Evolutionary conservation across 805 yeast genomes (phyloP).

Genomic region (Candida pini): DNA sequence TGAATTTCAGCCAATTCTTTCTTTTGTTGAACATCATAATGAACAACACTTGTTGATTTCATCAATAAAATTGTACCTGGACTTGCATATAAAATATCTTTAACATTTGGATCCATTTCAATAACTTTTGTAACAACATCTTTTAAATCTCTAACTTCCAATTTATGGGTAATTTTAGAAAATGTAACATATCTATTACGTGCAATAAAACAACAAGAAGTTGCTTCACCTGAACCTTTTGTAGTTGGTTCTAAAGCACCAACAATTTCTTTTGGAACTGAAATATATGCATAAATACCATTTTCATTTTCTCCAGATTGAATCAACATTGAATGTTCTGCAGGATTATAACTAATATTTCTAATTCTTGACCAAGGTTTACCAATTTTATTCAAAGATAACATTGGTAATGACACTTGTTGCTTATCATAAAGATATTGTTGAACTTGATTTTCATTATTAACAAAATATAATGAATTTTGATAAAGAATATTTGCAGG

Average conservation of each 20-base stretch:
- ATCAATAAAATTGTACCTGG: constrained; percentile 80
- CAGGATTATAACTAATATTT: constrained; percentile 83
- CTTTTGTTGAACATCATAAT: constrained; percentile 91
- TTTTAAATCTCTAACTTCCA: constrained; percentile 78
- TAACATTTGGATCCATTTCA: constrained; percentile 58
- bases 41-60: constrained; percentile 65
- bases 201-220: constrained; percentile 84
- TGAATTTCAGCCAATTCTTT: constrained; percentile 64
- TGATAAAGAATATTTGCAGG: constrained; percentile 79
- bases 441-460: constrained; percentile 82
- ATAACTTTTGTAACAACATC: constrained; percentile 79
- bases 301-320: constrained; percentile 69
- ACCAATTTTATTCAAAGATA: constrained; percentile 80
- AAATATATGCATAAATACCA: constrained; percentile 65
- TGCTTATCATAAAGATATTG: constrained; percentile 62
- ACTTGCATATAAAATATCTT: constrained; percentile 70
- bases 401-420: constrained; percentile 67
- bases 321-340: constrained; percentile 80
- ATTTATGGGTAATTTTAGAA: constrained; percentile 52
- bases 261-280: constrained; percentile 78
- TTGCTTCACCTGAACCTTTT: constrained; percentile 72
- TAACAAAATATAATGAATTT: constrained; percentile 69
- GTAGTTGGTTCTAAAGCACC: constrained; percentile 95
- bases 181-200: constrained; percentile 91
- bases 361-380: constrained; percentile 82